Evolutionary conservation across 2,329 filamentous ascomycete genomes (phyloP).

Genomic region (Beauveria bassiana): DNA sequence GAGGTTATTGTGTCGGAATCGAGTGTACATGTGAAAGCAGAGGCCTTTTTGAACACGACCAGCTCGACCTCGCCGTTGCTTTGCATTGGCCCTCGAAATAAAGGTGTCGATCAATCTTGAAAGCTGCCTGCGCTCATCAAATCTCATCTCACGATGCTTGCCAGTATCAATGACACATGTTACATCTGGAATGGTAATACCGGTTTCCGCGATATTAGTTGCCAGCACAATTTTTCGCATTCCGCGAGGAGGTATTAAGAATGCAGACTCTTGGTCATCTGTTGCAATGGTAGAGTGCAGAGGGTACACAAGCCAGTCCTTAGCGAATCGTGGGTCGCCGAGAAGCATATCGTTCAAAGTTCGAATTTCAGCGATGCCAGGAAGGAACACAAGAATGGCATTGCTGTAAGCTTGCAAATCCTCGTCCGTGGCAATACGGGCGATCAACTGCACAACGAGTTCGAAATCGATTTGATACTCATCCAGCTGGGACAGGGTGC

Average conservation of each 20-base stretch:
- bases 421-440: slow-evolving; percentile 63
- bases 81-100: slow-evolving; percentile 90
- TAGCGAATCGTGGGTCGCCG: slow-evolving; percentile 66
- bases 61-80: slow-evolving; percentile 86
- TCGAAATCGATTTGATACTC: slow-evolving; percentile 90
- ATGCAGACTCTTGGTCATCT: slow-evolving; percentile 92
- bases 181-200: slow-evolving; percentile 96
- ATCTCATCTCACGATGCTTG: slow-evolving; percentile 96
- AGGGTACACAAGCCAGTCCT: slow-evolving; percentile 78
- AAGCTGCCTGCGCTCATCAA: slow-evolving; percentile 85
- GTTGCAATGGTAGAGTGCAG: slow-evolving; percentile 93
- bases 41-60: slow-evolving; percentile 92
- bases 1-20: slow-evolving; percentile 72
- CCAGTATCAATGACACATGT: slow-evolving; percentile 95
- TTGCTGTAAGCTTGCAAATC: slow-evolving; percentile 68
- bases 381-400: slow-evolving; percentile 89
- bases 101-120: slow-evolving; percentile 90
- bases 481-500: slow-evolving; percentile 69
- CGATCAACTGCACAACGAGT: slow-evolving; percentile 71
- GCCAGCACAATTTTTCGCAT: slow-evolving; percentile 89
- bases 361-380: slow-evolving; percentile 88
- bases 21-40: slow-evolving; percentile 95
- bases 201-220: slow-evolving; percentile 97
- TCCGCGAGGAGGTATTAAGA: slow-evolving; percentile 73
- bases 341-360: slow-evolving; percentile 78